Percentiles rank a stretch among this genome's conserved stretches.
phyloP scores from a whole-genome alignment of 129 eudicot genomes.

The Escallonia rubra region DNA sequence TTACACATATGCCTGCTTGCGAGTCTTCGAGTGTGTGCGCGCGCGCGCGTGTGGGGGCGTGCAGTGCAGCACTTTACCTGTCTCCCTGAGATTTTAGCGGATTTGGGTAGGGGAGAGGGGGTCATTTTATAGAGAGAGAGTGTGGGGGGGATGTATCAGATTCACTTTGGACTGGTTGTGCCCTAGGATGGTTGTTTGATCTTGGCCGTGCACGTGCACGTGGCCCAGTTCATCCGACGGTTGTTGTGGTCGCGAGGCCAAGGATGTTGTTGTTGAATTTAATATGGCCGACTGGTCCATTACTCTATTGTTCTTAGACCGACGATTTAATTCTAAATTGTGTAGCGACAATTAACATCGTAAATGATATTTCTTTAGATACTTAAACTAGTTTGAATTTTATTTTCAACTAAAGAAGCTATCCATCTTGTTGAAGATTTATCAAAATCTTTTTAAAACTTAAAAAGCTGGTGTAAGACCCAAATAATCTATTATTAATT shows the following conservation, averaged over 20 bases:
- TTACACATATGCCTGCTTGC: no score
- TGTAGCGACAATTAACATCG: no score
- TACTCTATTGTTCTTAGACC: no score
- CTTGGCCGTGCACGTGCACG: slow-evolving; percentile 18
- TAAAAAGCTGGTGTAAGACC: no score
- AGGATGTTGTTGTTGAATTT: no score
- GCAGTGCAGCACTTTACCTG: background rate
- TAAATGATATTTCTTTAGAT: no score
- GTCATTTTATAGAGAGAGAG: slow-evolving; percentile 23
- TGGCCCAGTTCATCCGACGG: slow-evolving; percentile 20
- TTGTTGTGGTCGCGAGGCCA: background rate
- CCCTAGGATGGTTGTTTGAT: slow-evolving; percentile 32
- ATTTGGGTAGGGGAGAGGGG: slow-evolving; percentile 9
- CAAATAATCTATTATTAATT: slow-evolving; percentile 16
- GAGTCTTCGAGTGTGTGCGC: background rate
- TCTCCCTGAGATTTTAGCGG: background rate
- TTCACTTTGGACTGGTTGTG: slow-evolving; percentile 27
- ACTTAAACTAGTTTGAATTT: no score
- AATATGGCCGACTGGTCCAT: no score
- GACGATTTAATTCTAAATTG: no score
- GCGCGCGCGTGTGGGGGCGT: background rate
- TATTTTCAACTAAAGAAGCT: no score
- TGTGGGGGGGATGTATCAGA: slow-evolving; percentile 9
- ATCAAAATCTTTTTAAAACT: no score
- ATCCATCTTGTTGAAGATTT: no score